These are phyloP conservation scores for Andrographis paniculata DNA, from an alignment of 305 asterid species.

Conservation along the genomic window DNA sequence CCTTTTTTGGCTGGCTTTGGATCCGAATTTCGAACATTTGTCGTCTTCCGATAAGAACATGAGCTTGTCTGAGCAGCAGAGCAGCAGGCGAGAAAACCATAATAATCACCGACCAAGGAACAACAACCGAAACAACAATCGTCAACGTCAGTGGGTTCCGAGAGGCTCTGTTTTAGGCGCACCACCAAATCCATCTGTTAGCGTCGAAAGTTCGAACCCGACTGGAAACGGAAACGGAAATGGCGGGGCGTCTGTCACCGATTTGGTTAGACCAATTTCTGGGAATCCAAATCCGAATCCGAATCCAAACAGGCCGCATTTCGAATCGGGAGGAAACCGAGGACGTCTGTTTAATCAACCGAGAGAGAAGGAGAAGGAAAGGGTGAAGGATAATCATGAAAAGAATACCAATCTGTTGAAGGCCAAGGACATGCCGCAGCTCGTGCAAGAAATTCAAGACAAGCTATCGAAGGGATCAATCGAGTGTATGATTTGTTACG, in stretches of 20 bases:
- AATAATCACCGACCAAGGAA: conserved; percentile 42
- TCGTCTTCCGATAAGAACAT: conserved; percentile 45
- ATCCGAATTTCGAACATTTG: conserved; percentile 23
- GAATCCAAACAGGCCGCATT: conserved; percentile 20
- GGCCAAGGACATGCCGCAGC: conserved; percentile 60
- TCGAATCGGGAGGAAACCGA: conserved; percentile 35
- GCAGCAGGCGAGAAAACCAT: conserved; percentile 38
- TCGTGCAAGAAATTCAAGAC: conserved; percentile 92
- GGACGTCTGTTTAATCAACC: conserved; percentile 27
- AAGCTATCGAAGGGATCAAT: conserved; percentile 65
- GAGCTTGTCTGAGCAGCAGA: conserved; percentile 64
- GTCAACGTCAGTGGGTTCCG: conserved; percentile 68
- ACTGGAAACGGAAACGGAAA: conserved; percentile 25
- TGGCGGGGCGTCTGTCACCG: conserved; percentile 25
- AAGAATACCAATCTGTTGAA: conserved; percentile 21
- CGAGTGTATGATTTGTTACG: conserved; percentile 98
- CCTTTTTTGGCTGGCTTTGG: conserved; percentile 19
- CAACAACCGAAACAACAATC: conserved; percentile 41
- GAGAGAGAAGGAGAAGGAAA: conserved; percentile 42
- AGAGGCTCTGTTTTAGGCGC: conserved; percentile 35
- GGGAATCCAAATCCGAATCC: conserved; percentile 17
- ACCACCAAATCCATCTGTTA: conserved; percentile 23
- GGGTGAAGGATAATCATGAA: conserved; percentile 27
- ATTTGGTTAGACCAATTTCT: conserved; percentile 26
- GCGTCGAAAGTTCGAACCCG: conserved; percentile 27